Evolutionary conservation across 1,284 basidiomycete genomes (phyloP).

Genomic region (Sparassis latifolia): DNA sequence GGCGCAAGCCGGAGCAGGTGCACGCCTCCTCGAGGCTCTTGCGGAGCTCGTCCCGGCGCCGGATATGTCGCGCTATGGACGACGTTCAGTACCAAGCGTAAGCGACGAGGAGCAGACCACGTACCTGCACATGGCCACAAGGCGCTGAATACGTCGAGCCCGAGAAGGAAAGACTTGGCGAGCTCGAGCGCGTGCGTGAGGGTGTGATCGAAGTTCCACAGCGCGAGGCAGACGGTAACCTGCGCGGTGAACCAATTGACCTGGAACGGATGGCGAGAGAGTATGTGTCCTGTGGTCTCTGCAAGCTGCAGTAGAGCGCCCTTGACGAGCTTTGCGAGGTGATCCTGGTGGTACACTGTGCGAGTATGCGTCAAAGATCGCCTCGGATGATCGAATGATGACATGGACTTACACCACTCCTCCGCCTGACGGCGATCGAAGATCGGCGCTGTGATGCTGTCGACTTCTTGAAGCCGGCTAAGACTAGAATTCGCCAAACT

Average conservation of each 20-base stretch:
- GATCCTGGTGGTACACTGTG: slow-evolving; percentile 56
- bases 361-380: not conserved
- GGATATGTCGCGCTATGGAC: slow-evolving; percentile 18
- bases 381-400: too few relatives aligned
- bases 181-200: slow-evolving; percentile 58
- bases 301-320: slow-evolving; percentile 41
- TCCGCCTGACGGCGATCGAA: slow-evolving; percentile 64
- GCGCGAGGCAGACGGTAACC: slow-evolving; percentile 46
- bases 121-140: slow-evolving; percentile 67
- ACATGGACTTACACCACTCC: slow-evolving; percentile 61
- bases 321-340: slow-evolving; percentile 50
- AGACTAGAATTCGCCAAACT: too few relatives aligned
- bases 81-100: not conserved
- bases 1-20: slow-evolving; percentile 12
- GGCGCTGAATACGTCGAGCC: slow-evolving; percentile 58
- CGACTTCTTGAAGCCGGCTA: slow-evolving; percentile 28
- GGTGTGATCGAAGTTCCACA: slow-evolving; percentile 59
- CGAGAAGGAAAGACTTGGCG: slow-evolving; percentile 55
- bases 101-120: slow-evolving; percentile 12
- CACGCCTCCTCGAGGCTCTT: slow-evolving; percentile 22
- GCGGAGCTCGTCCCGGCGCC: slow-evolving; percentile 23
- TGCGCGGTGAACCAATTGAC: slow-evolving; percentile 54
- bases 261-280: slow-evolving; percentile 61
- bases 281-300: slow-evolving; percentile 41
- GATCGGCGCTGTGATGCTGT: slow-evolving; percentile 29